These are phyloP conservation scores for Saccharomyces hybrid DNA, from an alignment of 1,139 yeast species.

Conservation along the genomic window DNA sequence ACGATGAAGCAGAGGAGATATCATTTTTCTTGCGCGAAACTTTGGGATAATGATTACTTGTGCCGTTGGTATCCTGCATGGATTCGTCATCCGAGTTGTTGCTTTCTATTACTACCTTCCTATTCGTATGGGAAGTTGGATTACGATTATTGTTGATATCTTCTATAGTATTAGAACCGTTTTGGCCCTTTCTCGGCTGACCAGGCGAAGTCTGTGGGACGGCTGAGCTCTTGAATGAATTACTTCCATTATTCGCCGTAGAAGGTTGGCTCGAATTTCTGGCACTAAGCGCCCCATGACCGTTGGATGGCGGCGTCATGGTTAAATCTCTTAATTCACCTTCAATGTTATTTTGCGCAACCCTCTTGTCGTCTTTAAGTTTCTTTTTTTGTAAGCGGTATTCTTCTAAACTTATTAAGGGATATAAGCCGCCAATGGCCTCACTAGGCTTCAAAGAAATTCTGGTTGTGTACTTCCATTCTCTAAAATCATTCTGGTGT, in stretches of 20 bases:
- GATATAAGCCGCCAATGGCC: slow-evolving; percentile 67
- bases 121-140: not conserved
- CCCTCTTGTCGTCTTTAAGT: slow-evolving; percentile 18
- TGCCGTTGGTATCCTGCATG: slow-evolving; percentile 7
- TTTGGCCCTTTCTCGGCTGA: slow-evolving; percentile 70
- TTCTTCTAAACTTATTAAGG: slow-evolving; percentile 53
- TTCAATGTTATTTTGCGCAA: slow-evolving; percentile 14
- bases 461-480: slow-evolving; percentile 93
- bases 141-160: slow-evolving; percentile 16
- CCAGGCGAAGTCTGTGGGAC: slow-evolving; percentile 76
- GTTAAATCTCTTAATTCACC: slow-evolving; percentile 19
- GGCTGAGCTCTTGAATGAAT: slow-evolving; percentile 39
- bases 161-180: slow-evolving; percentile 31
- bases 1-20: not conserved
- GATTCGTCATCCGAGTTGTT: slow-evolving; percentile 4
- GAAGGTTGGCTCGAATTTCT: slow-evolving; percentile 45
- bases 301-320: slow-evolving; percentile 31
- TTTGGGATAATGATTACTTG: slow-evolving; percentile 4
- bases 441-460: slow-evolving; percentile 51
- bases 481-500: slow-evolving; percentile 92
- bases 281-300: slow-evolving; percentile 44
- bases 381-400: slow-evolving; percentile 40
- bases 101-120: slow-evolving; percentile 1
- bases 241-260: slow-evolving; percentile 52
- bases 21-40: not conserved